Percentiles rank a stretch among this genome's conserved stretches.
Conservation (phyloP, 148 eudicot species). For the Rhododendron ovatum region DNA sequence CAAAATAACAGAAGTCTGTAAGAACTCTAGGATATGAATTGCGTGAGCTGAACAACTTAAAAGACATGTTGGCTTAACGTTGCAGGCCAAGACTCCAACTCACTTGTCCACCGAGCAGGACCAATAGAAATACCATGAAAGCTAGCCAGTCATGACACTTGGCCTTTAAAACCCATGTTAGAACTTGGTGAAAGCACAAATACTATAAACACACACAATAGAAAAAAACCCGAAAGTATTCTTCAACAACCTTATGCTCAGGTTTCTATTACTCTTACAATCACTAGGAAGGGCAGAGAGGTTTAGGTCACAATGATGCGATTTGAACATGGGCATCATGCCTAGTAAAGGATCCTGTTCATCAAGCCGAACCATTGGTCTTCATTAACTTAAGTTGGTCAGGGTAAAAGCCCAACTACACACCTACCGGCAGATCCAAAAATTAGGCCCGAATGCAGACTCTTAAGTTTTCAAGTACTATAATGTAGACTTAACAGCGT, state of each 20-base stretch:
- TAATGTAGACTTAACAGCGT: neutral
- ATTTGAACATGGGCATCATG: neutral
- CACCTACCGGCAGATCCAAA: neutral
- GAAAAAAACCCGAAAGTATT: neutral
- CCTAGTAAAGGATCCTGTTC: neutral
- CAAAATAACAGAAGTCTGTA: neutral
- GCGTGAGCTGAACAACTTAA: neutral
- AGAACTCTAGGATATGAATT: neutral
- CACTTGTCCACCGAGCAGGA: neutral
- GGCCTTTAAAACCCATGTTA: neutral
- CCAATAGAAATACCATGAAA: neutral
- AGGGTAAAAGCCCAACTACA: neutral
- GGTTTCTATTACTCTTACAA: neutral
- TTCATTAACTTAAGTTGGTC: neutral
- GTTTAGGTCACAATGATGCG: neutral
- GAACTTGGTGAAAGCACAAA: neutral
- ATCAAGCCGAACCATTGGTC: neutral
- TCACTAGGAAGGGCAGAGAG: neutral
- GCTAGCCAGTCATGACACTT: neutral
- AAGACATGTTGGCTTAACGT: neutral
- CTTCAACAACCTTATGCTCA: neutral
- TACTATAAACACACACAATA: neutral
- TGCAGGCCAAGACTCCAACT: neutral
- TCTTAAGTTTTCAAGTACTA: neutral
- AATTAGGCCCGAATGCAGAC: neutral